A percentile compares a stretch with the other conserved stretches of the same genome.
Evolutionary conservation across 768 basidiomycete genomes (phyloP).

Genomic region (Tricholoma furcatifolium): DNA sequence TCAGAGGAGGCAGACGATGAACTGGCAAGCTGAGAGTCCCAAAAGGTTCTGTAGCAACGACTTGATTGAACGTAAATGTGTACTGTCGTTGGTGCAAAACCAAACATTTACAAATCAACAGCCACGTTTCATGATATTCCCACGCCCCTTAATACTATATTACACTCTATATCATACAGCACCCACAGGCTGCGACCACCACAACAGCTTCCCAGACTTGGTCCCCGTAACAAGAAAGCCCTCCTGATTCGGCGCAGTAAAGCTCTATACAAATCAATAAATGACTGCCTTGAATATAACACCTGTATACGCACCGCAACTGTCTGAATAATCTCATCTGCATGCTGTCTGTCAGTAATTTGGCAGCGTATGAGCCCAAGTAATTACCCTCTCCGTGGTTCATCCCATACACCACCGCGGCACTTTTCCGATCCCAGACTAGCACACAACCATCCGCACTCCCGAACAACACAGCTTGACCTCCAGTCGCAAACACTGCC

Average conservation of each 20-base stretch:
- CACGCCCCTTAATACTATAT: constrained; percentile 12
- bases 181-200: constrained; percentile 54
- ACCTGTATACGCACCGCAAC: constrained; percentile 35
- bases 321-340: constrained; percentile 41
- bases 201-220: constrained; percentile 49
- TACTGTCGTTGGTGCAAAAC: constrained; percentile 32
- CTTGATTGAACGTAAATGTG: constrained; percentile 38
- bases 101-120: constrained; percentile 36
- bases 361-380: constrained; percentile 11
- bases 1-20: constrained; percentile 19
- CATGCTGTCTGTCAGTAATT: constrained; percentile 12
- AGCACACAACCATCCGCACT: constrained; percentile 51
- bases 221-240: constrained; percentile 59
- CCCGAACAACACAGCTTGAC: constrained; percentile 59
- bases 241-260: constrained; percentile 41
- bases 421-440: constrained; percentile 61
- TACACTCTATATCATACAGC: constrained; percentile 19
- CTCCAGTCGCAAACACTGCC: constrained; percentile 52
- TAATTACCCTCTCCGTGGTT: constrained; percentile 58
- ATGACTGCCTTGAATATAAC: background rate
- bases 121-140: constrained; percentile 20
- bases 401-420: constrained; percentile 53
- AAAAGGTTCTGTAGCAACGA: constrained; percentile 43
- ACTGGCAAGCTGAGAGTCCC: constrained; percentile 35
- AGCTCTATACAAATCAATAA: constrained; percentile 34